phyloP scores from a whole-genome alignment of 1,284 basidiomycete genomes.

The Hymenochaete sp. region DNA sequence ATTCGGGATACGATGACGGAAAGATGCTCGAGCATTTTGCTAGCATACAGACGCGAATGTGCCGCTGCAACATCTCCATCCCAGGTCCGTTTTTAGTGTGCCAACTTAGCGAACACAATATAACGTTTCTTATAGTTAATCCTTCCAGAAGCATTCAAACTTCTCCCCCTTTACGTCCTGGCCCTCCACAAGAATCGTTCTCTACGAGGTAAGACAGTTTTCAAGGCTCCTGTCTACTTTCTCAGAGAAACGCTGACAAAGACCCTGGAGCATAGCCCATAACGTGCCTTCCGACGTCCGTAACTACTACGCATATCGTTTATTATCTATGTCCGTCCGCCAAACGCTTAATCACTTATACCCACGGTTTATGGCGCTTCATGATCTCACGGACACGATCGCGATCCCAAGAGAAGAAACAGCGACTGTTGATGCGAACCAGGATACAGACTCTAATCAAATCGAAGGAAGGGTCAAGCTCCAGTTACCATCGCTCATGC shows the following conservation, averaged over 20 bases:
- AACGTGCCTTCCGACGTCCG: slow-evolving; percentile 91
- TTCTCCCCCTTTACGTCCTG: slow-evolving; percentile 79
- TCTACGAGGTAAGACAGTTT: slow-evolving; percentile 61
- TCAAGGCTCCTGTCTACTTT: background rate
- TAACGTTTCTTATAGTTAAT: slow-evolving; percentile 46
- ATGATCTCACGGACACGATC: slow-evolving; percentile 69
- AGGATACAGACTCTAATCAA: slow-evolving; percentile 22
- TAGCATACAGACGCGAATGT: slow-evolving; percentile 88
- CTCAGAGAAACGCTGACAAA: background rate
- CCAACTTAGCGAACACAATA: slow-evolving; percentile 4
- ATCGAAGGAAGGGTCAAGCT: slow-evolving; percentile 3
- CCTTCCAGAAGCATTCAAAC: slow-evolving; percentile 89
- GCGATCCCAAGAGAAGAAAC: slow-evolving; percentile 45
- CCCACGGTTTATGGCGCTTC: slow-evolving; percentile 83
- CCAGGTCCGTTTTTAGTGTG: slow-evolving; percentile 49
- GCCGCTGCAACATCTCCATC: slow-evolving; percentile 74
- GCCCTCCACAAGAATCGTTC: slow-evolving; percentile 88
- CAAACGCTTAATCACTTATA: slow-evolving; percentile 78
- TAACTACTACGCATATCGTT: slow-evolving; percentile 74
- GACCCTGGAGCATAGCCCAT: slow-evolving; percentile 41
- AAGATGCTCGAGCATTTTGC: slow-evolving; percentile 73
- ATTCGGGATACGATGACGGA: slow-evolving; percentile 85
- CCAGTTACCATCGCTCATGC: slow-evolving; percentile 71
- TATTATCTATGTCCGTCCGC: slow-evolving; percentile 65
- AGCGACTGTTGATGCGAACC: slow-evolving; percentile 38